Evolutionary conservation across 2,329 filamentous ascomycete species (phyloP), one percentile per base, ranked within the genome.

Genomic region (Tolypocladium amazonense): DNA sequence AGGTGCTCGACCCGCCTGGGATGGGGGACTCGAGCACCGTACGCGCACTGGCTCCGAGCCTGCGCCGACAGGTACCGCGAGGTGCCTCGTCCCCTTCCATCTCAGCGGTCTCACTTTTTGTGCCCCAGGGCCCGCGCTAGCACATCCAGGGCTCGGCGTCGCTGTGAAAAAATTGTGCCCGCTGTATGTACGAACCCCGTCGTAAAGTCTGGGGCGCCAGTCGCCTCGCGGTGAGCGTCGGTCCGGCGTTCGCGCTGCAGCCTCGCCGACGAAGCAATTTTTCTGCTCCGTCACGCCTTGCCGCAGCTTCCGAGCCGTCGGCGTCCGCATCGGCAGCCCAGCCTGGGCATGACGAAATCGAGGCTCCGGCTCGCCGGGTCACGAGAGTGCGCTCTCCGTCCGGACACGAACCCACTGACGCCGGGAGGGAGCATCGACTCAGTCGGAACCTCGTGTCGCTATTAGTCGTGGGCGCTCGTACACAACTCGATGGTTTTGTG

Each of bases 11-110:
- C 33, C 52, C 47, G 47, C 47, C 47, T 30, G 47, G 47, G 27
- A 53, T 25, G n/a, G 38, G 57, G 27, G 47, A 38, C 38, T 35
- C 47, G 57, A 55, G 60, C 62, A 63, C 62, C 41, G 61, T 63
- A 56, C 54, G 56, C 58, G 55, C 60, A 62, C 61, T 57, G 61
- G 58, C 56, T 41, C 56, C 52, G 43, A 57, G 41, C 25, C 55
- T 23, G 43, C 50, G 59, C 52, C 61, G 52, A 58, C 41, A 62
- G 20, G 56, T 52, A 61, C 57, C 37, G 5, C 15, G 15, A 25
- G 9, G 30, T 45, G 45, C 56, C 33, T 52, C 35, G 53, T 38
- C 33, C 15, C 50, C 33, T 55, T 23, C 53, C 54, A 27, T 27
- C 25, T 50, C 47, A 56, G 39, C 56, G 39, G 52, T 56, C 56